Base-by-base conservation (phyloP, 805 yeast species). In the Spathaspora sp. region DNA sequence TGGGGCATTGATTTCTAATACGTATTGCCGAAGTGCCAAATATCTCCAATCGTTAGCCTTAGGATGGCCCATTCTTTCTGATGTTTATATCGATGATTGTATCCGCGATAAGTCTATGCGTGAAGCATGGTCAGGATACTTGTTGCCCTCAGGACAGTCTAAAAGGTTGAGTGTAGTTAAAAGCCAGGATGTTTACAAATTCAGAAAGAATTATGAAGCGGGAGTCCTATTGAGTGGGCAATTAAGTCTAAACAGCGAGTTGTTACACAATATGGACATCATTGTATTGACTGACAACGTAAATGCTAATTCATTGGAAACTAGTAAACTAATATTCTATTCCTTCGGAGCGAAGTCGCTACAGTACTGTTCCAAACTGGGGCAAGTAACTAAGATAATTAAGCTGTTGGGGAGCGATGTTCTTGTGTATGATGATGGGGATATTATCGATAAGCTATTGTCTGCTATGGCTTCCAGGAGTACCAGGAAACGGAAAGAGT, bases 11-110 rank as follows among this genome's bases (percentile, higher is more conserved):
- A 67, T 91, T 1, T 77, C 93, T 0, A 77, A 76, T 39, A 75
- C 74, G 29, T 77, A 79, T 51, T 73, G 80, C 17, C 70, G 97
- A 38, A 88, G 91, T 46, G 76, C 84, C 8, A 91, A 90, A 60
- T 91, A 86, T 62, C 63, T 91, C 9, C 94, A 89, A 60, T 82
- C 86, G 2, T 64, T 90, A 16, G 88, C 93, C 0, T 62, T 90
- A 44, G 92, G 93, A 2, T 90, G 96, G 96, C 97, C 97, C 1
- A 78, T 87, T 17, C 60, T 91, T 29, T 83, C 89, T 2, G 77
- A 79, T 51, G 61, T 67, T 8, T 90, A 79, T 56, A 69, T 89
- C 2, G 62, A 65, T 5, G 86, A 84, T 52, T 76, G 86, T 51
- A 58, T 80, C 2, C n/a, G 28, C 14, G 60, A 62, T 46, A 51